These are phyloP conservation scores for Geotrichum klebahnii DNA, from an alignment of 1,139 yeast genomes.

Conservation along the genomic window DNA sequence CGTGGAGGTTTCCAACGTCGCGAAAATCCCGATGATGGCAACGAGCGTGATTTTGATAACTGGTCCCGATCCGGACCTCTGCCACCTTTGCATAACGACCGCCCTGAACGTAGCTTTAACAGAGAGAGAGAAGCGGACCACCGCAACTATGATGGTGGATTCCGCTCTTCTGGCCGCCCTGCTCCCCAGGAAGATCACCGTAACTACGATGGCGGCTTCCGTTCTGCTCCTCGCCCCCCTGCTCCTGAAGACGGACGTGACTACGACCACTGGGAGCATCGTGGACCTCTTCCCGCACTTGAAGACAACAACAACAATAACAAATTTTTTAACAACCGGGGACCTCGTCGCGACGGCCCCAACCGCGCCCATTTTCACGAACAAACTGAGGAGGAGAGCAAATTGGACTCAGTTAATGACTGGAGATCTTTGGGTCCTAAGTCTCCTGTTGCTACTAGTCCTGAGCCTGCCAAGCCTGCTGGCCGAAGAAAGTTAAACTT, in stretches of 20 bases:
- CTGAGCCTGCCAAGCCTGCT: conserved; percentile 20
- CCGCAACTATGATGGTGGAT: conserved; percentile 43
- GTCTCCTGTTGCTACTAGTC: conserved; percentile 19
- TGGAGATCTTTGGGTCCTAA: conserved; percentile 17
- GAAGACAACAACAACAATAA: conserved; percentile 23
- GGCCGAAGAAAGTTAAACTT: conserved; percentile 32
- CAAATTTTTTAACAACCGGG: conserved; percentile 8
- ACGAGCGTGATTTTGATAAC: conserved; percentile 34
- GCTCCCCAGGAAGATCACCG: conserved; percentile 27
- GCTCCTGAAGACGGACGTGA: conserved; percentile 33
- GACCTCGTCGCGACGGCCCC: conserved; percentile 9
- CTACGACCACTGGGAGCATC: conserved; percentile 37
- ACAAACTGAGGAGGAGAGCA: conserved; percentile 1
- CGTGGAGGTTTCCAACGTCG: conserved; percentile 18
- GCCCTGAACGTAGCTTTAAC: conserved; percentile 21
- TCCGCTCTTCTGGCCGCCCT: conserved; percentile 38
- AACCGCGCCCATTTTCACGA: background rate
- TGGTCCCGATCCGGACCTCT: conserved; percentile 37
- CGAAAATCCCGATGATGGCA: conserved; percentile 27
- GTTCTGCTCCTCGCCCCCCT: conserved; percentile 30
- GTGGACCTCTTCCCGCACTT: conserved; percentile 35
- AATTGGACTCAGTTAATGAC: conserved; percentile 9
- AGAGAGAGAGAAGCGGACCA: conserved; percentile 32
- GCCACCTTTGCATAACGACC: conserved; percentile 22
- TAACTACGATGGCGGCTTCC: conserved; percentile 23